These are phyloP conservation scores for Nothophytophthora sp. DNA, from an alignment of 352 stramenopile genomes.

Conservation along the genomic window DNA sequence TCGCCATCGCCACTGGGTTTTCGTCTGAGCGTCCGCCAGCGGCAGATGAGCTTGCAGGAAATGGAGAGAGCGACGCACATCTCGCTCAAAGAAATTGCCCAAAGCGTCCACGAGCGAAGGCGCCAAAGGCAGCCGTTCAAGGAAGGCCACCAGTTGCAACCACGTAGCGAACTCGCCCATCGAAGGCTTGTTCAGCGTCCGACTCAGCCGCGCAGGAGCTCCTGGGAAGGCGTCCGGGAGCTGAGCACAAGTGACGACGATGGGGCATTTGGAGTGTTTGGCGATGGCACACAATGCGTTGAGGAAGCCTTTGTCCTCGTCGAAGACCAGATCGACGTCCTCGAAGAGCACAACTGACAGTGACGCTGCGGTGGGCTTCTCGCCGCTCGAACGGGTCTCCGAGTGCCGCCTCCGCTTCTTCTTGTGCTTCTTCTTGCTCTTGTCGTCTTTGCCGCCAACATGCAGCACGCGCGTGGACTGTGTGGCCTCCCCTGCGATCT, in stretches of 20 bases:
- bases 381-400: conserved; percentile 38
- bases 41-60: conserved; percentile 61
- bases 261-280: conserved; percentile 80
- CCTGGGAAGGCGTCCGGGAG: conserved; percentile 63
- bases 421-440: conserved; percentile 49
- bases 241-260: conserved; percentile 69
- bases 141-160: conserved; percentile 58
- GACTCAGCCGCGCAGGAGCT: conserved; percentile 41
- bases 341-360: conserved; percentile 86
- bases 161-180: conserved; percentile 64
- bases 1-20: conserved; percentile 27
- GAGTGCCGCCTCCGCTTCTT: conserved; percentile 38
- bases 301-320: conserved; percentile 82
- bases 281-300: conserved; percentile 72
- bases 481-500: conserved; percentile 82
- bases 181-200: conserved; percentile 43
- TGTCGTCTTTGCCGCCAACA: conserved; percentile 34
- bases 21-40: conserved; percentile 13
- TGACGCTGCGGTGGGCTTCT: conserved; percentile 36
- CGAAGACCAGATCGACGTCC: conserved; percentile 82
- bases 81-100: conserved; percentile 56
- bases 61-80: conserved; percentile 71
- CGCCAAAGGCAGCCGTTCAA: conserved; percentile 51
- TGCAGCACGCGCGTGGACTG: conserved; percentile 81
- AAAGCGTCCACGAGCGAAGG: conserved; percentile 38